Evolutionary conservation across 164 flowering plant species (phyloP).

Genomic region (Vitis rupestris): DNA sequence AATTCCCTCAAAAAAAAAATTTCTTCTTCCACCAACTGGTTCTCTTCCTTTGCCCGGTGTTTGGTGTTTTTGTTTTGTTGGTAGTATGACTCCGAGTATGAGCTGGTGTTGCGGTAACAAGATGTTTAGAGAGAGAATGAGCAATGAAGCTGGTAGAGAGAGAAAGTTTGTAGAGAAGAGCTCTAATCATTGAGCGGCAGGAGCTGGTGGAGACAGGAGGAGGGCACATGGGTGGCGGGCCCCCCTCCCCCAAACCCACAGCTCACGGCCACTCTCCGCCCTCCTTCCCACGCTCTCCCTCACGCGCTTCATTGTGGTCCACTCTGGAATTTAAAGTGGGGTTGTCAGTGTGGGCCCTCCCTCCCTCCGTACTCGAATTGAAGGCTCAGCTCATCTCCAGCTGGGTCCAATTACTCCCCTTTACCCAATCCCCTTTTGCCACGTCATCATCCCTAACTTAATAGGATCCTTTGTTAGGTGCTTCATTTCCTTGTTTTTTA

Average conservation of each 20-base stretch:
- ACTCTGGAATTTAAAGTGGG: conserved; percentile 17
- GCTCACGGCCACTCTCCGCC: conserved; percentile 11
- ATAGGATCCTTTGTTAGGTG: too few relatives aligned
- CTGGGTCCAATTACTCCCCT: conserved; percentile 9
- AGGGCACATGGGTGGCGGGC: conserved; percentile 83
- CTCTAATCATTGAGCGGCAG: conserved; percentile 83
- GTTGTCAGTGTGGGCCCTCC: conserved; percentile 12
- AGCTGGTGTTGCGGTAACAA: conserved; percentile 4
- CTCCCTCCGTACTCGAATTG: conserved; percentile 16
- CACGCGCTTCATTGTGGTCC: background rate
- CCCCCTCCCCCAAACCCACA: conserved; percentile 26
- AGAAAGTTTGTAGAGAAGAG: conserved; percentile 17
- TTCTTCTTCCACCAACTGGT: background rate
- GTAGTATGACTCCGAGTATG: background rate
- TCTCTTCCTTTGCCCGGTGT: background rate
- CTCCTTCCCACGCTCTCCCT: conserved; percentile 1
- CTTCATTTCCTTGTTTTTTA: too few relatives aligned
- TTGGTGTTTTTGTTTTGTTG: too few relatives aligned
- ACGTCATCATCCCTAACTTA: background rate
- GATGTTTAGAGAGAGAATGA: conserved; percentile 14
- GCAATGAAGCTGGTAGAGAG: conserved; percentile 4
- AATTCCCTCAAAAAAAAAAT: too few relatives aligned
- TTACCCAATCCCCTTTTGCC: conserved; percentile 7
- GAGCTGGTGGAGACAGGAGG: conserved; percentile 94
- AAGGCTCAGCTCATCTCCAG: conserved; percentile 12